Evolutionary conservation across 129 eudicot genomes (phyloP), one percentile per base, ranked within the genome.

Genomic region (Cynara cardunculus): DNA sequence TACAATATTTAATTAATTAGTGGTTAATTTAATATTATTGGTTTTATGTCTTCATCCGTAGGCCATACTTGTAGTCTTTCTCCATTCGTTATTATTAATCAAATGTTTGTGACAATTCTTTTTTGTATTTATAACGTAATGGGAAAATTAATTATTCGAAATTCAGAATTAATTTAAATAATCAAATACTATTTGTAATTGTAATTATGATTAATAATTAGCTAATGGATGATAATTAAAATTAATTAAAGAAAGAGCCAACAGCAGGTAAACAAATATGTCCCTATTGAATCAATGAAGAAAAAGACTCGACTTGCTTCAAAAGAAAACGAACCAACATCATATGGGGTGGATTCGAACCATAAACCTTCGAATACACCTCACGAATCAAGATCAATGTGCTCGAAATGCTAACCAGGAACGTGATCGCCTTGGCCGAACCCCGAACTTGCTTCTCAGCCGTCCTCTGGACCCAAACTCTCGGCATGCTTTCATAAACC

Each of bases 371-470:
- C 26, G 71, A 77, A 16, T n/a, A 30, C 61, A 68, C 80, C 80
- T 81, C 80, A 9, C 75, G 80, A 32, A 77, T 64, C 76, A 81
- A 24, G 27, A 81, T 49, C 37, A 81, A 18, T 2, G 80, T 44
- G 69, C 80, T 74, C 75, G 85, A 81, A 74, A 81, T 81, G 46
- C 85, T 81, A 81, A 81, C 75, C 21, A 81, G n/a, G 53, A 74
- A 81, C 30, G 80, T 81, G 4, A 81, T 44, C 0, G 71, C 80
- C 85, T 81, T 81, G 68, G 85, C 80, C 25, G 85, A 70, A 24
- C 80, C 85, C 30, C 76, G 76, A 67, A 37, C 76, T 16, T 81
- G 85, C 26, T 81, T 81, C 28, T 81, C 85, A 2, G 66, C 85
- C 71, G 25, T 34, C 5, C 24, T 68, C 39, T 49, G 53, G 25